phyloP scores from a whole-genome alignment of 1,284 basidiomycete genomes.

The Pascua sp. region DNA sequence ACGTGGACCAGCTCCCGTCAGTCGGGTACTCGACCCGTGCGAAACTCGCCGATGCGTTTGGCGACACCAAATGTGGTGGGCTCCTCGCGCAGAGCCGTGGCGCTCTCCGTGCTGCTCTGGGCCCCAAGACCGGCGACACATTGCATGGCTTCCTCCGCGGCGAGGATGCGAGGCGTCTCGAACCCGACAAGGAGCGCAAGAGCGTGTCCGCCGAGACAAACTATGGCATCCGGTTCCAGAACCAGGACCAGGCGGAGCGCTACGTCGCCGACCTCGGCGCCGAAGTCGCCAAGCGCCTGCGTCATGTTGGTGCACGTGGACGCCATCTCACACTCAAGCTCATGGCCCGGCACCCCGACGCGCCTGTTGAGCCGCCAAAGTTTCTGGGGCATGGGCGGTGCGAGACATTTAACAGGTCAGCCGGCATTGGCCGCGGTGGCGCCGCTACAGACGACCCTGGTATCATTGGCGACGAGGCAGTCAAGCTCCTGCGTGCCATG shows the following conservation, averaged over 20 bases:
- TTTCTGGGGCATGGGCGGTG: constrained; percentile 91
- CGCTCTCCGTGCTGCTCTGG: constrained; percentile 67
- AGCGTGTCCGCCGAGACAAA: constrained; percentile 89
- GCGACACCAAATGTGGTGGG: constrained; percentile 66
- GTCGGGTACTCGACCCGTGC: constrained; percentile 72
- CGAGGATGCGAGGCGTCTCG: constrained; percentile 71
- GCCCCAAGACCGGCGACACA: constrained; percentile 76
- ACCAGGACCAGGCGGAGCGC: constrained; percentile 69
- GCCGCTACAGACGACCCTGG: constrained; percentile 68
- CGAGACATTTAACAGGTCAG: constrained; percentile 74
- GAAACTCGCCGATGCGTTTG: constrained; percentile 68
- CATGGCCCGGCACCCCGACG: constrained; percentile 79
- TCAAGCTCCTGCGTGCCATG: constrained; percentile 69
- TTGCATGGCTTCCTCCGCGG: constrained; percentile 80
- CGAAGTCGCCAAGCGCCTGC: constrained; percentile 70
- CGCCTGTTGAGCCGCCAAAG: constrained; percentile 92
- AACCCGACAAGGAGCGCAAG: constrained; percentile 77
- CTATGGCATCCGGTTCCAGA: constrained; percentile 91
- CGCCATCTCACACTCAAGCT: constrained; percentile 76
- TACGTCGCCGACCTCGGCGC: constrained; percentile 71
- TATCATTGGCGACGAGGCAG: constrained; percentile 72
- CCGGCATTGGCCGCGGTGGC: constrained; percentile 58
- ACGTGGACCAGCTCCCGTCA: constrained; percentile 81
- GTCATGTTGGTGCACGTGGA: constrained; percentile 65
- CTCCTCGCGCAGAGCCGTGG: constrained; percentile 62